phyloP scores from a whole-genome alignment of 2,329 filamentous ascomycete genomes.

The Neofusicoccum cordaticola region DNA sequence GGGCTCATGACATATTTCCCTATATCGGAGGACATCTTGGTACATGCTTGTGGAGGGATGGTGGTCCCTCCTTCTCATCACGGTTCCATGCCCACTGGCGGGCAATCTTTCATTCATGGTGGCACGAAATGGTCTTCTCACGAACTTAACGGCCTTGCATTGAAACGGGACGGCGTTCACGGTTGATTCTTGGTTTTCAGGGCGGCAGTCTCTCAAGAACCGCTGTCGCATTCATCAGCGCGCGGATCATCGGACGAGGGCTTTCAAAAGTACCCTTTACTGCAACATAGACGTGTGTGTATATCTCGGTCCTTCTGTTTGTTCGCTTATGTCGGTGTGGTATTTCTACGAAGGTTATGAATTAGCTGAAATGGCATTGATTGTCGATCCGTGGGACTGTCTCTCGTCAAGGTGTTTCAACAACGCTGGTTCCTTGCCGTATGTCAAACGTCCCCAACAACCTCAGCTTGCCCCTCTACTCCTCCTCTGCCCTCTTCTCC shows the following conservation, averaged over 20 bases:
- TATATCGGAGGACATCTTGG: background rate
- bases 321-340: background rate
- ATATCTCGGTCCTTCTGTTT: background rate
- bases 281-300: background rate
- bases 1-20: background rate
- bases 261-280: background rate
- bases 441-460: background rate
- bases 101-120: background rate
- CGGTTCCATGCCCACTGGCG: background rate
- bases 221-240: background rate
- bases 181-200: background rate
- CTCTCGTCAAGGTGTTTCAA: too few relatives aligned
- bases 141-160: slow-evolving; percentile 10
- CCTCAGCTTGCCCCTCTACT: background rate
- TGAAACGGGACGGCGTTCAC: background rate
- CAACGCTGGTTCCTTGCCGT: background rate
- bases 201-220: background rate
- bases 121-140: background rate
- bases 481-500: background rate
- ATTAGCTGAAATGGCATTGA: background rate
- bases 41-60: background rate
- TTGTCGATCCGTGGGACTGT: background rate
- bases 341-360: background rate
- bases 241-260: background rate
- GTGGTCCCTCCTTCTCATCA: background rate